Base-by-base conservation (phyloP, 495 filamentous ascomycete species). In the Pyronema omphalodes region DNA sequence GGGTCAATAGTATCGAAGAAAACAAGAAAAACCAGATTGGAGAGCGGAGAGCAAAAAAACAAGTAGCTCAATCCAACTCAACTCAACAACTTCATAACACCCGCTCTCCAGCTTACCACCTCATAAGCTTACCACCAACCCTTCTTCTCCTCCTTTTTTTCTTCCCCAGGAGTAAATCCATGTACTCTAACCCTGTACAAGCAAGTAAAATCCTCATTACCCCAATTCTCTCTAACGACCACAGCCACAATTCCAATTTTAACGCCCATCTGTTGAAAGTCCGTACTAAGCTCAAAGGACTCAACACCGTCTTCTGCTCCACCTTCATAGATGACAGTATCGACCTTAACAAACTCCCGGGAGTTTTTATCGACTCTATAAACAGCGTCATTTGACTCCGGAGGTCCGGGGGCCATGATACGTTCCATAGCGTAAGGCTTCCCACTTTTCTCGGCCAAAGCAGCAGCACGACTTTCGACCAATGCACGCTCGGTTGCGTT, bases 131-230 rank as follows among this genome's bases (percentile, higher is more conserved):
- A 29, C 23, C 23, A 29, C 23, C 23, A 29, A 2, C 23, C 23
- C 5, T 29, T 29, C 23, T 29, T 29, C 23, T 29, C 23, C 23
- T 29, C 23, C 23, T 29, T 29, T 5, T 29, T 29, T 5, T 29
- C 23, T 5, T 29, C 23, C 23, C 23, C 23, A 29, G 23, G 23
- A 3, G 44, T 47, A 37, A 19, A 51, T 3, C 62, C 62, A 51
- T 65, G 62, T 4, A 65, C 62, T 33, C 53, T 58, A 12, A 65
- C 58, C 36, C 63, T 51, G 37, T 65, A 65, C 7, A 65, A 33
- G 37, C 61, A 64, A 7, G 62, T 65, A 55, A 51, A 65, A 29
- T 63, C 44, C 7, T 63, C 58, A 48, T 65, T 59, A 1, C 62
- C 62, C 52, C 59, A 61, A 29, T 65, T 65, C 14, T 57, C 60